Base-by-base conservation (phyloP, 1,139 yeast genomes). In the Entelexis paramagnoliae region DNA sequence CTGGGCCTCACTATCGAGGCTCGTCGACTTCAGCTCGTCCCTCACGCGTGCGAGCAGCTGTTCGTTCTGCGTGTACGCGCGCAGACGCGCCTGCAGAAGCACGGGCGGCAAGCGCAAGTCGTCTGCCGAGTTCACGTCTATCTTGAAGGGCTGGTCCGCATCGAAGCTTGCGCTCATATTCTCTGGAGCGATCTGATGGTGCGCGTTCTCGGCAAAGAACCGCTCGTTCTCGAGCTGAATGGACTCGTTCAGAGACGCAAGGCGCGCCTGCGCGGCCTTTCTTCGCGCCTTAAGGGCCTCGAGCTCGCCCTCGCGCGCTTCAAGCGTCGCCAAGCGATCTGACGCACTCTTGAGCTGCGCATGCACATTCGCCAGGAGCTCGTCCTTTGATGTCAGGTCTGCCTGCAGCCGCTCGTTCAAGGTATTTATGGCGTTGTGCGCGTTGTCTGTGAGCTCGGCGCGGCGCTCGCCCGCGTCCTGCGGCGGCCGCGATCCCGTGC, bases 101-200 rank as follows among this genome's bases (percentile, higher is more conserved):
- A 24, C 64, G 32, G 55, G 59, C 14, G 63, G 63, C 24, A 54
- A 35, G 20, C 41, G 45, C 14, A 43, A 41, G 20, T 32, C 49
- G 13, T 54, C 54, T 14, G 34, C 41, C 10, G 40, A 44, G 5
- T 17, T 22, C 1, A n/a, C 28, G 26, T 49, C 33, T 26, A 84
- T 77, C 47, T 84, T 73, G 66, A 85, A 89, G 20, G 95, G 95
- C 62, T 83, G 88, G 66, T 86, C 95, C 1, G 94, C 89, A 65
- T 85, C 91, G 63, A 80, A 82, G 52, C 77, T 78, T 2, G 46
- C 40, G 22, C 26, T 29, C 32, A 41, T 44, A 3, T 39, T 44
- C 8, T 26, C 46, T 4, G 35, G 46, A 2, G 36, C 35, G 16
- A 51, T 38, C 32, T 42, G 33, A 14, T 48, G 55, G 29, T 48